A percentile compares a stretch with the other conserved stretches of the same genome.
These are phyloP conservation scores for Suaeda aralocaspica DNA, from an alignment of 148 eudicot genomes.

Conservation along the genomic window DNA sequence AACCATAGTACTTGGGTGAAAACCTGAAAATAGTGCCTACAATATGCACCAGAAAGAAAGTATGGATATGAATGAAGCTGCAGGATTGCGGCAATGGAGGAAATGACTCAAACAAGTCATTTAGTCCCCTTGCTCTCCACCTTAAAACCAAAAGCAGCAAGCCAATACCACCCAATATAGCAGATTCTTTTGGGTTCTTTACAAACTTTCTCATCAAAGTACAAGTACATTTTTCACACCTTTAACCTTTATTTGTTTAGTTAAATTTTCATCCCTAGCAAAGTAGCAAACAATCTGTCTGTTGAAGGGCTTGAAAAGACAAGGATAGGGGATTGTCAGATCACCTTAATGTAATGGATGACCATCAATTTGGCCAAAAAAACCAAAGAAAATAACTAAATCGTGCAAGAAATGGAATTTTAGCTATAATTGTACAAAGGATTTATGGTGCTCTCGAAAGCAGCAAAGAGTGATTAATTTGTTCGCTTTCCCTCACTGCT, in stretches of 20 bases:
- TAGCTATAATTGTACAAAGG: no score
- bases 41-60: neutral
- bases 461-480: no score
- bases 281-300: no score
- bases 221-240: neutral
- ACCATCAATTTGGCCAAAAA: no score
- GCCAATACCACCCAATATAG: neutral
- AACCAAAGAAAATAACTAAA: no score
- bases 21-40: neutral
- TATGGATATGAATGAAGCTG: neutral
- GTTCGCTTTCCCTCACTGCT: no score
- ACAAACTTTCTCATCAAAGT: neutral
- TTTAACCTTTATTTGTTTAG: neutral
- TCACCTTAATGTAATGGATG: no score
- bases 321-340: neutral
- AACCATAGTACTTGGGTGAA: neutral
- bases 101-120: slow-evolving; percentile 7
- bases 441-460: no score
- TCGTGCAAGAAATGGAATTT: no score
- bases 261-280: neutral
- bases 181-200: neutral
- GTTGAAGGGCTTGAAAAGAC: neutral
- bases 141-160: slow-evolving; percentile 5
- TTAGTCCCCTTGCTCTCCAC: neutral
- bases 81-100: slow-evolving; percentile 10